These are phyloP conservation scores for Podospora appendiculata DNA, from an alignment of 495 filamentous ascomycete species.

Conservation along the genomic window DNA sequence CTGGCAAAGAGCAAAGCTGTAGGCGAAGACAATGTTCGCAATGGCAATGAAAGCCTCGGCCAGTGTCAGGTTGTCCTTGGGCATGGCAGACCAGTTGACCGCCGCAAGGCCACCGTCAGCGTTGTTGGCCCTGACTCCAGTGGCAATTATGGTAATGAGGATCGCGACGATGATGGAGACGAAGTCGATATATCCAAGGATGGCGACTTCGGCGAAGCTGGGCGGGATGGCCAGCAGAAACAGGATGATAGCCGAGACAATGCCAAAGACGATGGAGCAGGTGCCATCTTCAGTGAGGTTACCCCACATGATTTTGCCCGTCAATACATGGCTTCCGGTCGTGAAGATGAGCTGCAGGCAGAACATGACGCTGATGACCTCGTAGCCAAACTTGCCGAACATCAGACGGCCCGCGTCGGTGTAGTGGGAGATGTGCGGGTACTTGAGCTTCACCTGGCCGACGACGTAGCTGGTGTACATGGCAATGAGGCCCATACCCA, in stretches of 20 bases:
- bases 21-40: constrained; percentile 70
- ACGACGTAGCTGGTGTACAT: constrained; percentile 74
- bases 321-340: constrained; percentile 68
- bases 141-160: constrained; percentile 60
- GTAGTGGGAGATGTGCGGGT: constrained; percentile 66
- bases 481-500: constrained; percentile 56
- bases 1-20: constrained; percentile 61
- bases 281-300: constrained; percentile 53
- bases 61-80: constrained; percentile 29
- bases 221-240: constrained; percentile 55
- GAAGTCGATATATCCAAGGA: constrained; percentile 54
- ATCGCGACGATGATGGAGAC: constrained; percentile 58
- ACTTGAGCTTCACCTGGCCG: constrained; percentile 66
- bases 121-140: constrained; percentile 43
- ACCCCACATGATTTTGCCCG: constrained; percentile 65
- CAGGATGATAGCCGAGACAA: constrained; percentile 56
- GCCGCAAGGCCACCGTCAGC: constrained; percentile 22
- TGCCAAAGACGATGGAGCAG: constrained; percentile 61
- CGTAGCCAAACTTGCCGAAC: constrained; percentile 54
- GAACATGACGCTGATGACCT: constrained; percentile 56
- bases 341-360: constrained; percentile 66
- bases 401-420: constrained; percentile 64
- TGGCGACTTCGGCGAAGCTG: constrained; percentile 47
- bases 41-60: constrained; percentile 53
- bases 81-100: constrained; percentile 35